phyloP scores from a whole-genome alignment of 331 rosid genomes.

The Malus hybrid region DNA sequence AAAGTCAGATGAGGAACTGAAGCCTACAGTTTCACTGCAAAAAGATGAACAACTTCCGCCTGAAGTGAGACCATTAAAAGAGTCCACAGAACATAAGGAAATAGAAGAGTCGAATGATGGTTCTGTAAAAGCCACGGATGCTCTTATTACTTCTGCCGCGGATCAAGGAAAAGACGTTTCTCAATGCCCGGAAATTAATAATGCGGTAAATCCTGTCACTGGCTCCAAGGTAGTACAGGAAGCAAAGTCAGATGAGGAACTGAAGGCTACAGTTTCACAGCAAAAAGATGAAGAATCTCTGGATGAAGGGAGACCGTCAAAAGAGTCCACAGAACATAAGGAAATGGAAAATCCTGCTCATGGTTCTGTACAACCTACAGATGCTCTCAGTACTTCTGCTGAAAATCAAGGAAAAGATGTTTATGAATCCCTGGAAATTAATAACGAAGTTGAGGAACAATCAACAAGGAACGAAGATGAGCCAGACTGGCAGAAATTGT shows the following conservation, averaged over 20 bases:
- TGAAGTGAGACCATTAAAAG: neutral
- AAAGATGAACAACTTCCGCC: constrained; percentile 17
- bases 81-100: neutral
- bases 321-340: neutral
- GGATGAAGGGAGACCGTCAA: neutral
- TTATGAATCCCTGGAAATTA: neutral
- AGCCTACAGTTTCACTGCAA: constrained; percentile 11
- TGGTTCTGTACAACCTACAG: neutral
- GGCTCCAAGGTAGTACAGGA: constrained; percentile 12
- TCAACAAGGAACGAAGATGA: constrained; percentile 37
- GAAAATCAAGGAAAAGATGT: neutral
- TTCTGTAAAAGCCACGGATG: neutral
- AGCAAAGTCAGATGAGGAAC: constrained; percentile 10
- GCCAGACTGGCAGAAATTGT: constrained; percentile 76
- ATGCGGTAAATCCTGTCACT: constrained; percentile 16
- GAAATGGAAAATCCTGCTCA: neutral
- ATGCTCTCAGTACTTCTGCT: neutral
- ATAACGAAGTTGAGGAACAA: constrained; percentile 10
- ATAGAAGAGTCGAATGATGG: neutral
- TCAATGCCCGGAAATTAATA: neutral
- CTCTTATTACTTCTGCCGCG: neutral
- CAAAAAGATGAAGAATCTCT: constrained; percentile 22
- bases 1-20: constrained; percentile 9
- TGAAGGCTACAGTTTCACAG: neutral
- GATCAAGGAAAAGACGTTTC: neutral